Conservation (phyloP, 169 alveolate genomes). For the Eimeria brunetti region DNA sequence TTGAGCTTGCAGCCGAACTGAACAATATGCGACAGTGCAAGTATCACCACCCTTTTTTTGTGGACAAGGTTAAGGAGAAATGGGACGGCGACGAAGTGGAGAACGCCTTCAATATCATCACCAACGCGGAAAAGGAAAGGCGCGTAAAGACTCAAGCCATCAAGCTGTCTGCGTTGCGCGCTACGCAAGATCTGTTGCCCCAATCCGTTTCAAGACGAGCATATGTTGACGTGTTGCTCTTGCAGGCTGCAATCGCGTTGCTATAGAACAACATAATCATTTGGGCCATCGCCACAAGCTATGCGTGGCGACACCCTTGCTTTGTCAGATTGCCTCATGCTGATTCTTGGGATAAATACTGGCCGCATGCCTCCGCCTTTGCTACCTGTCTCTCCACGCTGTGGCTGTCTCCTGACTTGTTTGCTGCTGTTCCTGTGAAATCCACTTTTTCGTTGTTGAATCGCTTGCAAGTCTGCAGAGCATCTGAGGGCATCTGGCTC, state of each 20-base stretch:
- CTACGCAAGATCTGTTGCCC: neutral
- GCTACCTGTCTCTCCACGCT: neutral
- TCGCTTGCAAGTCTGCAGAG: neutral
- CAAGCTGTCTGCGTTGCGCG: neutral
- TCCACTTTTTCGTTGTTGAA: neutral
- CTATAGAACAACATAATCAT: neutral
- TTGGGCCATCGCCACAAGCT: neutral
- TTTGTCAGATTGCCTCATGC: neutral
- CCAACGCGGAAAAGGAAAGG: neutral
- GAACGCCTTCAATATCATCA: neutral
- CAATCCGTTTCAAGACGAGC: neutral
- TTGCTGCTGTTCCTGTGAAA: neutral
- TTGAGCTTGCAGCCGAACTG: neutral
- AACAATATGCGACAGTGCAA: neutral
- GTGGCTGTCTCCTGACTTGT: neutral
- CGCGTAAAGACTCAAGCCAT: neutral
- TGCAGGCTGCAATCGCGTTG: neutral
- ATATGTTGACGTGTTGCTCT: neutral
- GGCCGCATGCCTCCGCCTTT: neutral
- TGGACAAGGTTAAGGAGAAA: neutral
- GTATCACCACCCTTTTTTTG: neutral
- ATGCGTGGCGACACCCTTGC: neutral
- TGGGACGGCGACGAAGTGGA: neutral
- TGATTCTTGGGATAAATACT: neutral
- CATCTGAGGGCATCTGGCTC: slow-evolving; percentile 4